Evolutionary conservation across 495 filamentous ascomycete species (phyloP).

Genomic region (Xylaria flabelliformis): DNA sequence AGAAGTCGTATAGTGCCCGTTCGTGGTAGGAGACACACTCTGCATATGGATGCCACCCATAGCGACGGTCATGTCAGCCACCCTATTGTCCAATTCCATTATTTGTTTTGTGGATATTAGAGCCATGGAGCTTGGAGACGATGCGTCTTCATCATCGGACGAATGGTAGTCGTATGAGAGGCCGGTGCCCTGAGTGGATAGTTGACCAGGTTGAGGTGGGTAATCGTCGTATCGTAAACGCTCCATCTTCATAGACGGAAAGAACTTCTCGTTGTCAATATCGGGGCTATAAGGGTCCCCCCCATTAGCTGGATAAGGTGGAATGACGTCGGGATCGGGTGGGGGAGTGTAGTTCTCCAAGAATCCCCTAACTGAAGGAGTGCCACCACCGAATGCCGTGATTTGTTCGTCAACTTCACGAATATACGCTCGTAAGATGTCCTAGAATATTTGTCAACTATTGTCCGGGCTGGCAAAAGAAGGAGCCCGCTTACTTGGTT

Average conservation of each 20-base stretch:
- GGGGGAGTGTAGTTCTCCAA: constrained; percentile 39
- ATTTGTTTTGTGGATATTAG: constrained; percentile 56
- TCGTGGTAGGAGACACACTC: constrained; percentile 13
- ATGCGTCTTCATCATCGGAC: constrained; percentile 42
- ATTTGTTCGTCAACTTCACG: constrained; percentile 55
- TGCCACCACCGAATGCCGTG: constrained; percentile 40
- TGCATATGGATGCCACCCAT: constrained; percentile 43
- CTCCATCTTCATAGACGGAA: constrained; percentile 47
- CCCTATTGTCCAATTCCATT: constrained; percentile 46
- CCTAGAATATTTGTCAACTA: constrained; percentile 44
- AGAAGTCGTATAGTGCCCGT: constrained; percentile 33
- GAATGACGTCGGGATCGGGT: constrained; percentile 23
- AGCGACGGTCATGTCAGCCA: constrained; percentile 38
- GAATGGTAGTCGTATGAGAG: constrained; percentile 45
- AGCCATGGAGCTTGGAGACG: constrained; percentile 38
- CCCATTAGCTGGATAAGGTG: constrained; percentile 38
- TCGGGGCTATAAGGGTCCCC: constrained; percentile 34
- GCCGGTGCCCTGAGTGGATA: constrained; percentile 27
- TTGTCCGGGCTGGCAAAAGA: constrained; percentile 24
- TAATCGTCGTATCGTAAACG: constrained; percentile 40
- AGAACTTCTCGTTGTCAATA: constrained; percentile 50
- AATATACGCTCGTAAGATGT: constrained; percentile 61
- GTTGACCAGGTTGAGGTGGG: constrained; percentile 8
- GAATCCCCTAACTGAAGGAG: constrained; percentile 51
- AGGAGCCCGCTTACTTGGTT: constrained; percentile 51